These are phyloP conservation scores for Aspergillus campestris DNA, from an alignment of 495 filamentous ascomycete species.

Conservation along the genomic window DNA sequence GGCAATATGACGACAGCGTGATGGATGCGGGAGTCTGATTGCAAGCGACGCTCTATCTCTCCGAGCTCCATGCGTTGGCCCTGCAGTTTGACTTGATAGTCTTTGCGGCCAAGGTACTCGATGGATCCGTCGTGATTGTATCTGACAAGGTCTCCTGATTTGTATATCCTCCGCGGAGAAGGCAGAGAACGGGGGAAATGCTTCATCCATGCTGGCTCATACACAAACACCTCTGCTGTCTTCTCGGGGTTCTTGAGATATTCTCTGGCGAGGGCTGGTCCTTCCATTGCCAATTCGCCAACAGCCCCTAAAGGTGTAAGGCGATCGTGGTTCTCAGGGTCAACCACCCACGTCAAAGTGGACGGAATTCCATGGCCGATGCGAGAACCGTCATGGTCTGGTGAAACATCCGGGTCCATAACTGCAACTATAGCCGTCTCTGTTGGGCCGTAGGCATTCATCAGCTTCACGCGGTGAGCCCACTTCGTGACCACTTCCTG, in stretches of 20 bases:
- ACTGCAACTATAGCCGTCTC: constrained; percentile 39
- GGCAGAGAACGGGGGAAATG: constrained; percentile 14
- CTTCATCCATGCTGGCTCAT: constrained; percentile 27
- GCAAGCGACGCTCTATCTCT: constrained; percentile 37
- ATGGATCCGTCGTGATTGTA: constrained; percentile 48
- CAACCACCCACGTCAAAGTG: constrained; percentile 47
- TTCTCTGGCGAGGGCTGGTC: constrained; percentile 39
- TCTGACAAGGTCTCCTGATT: constrained; percentile 44
- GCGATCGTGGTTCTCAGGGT: constrained; percentile 37
- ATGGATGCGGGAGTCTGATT: constrained; percentile 23
- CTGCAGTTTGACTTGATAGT: constrained; percentile 59
- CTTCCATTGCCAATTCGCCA: constrained; percentile 46
- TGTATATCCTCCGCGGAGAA: constrained; percentile 31
- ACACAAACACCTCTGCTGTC: constrained; percentile 40
- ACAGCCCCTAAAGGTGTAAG: constrained; percentile 45
- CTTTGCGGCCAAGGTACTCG: constrained; percentile 49
- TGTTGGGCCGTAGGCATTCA: constrained; percentile 54
- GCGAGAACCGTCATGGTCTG: constrained; percentile 28
- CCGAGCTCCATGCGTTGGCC: constrained; percentile 61
- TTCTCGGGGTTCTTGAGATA: constrained; percentile 47
- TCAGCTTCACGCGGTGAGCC: constrained; percentile 38
- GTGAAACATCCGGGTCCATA: constrained; percentile 24
- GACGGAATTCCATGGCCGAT: constrained; percentile 42
- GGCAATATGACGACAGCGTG: constrained; percentile 42
- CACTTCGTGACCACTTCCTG: constrained; percentile 46